A percentile compares a stretch with the other conserved stretches of the same genome.
Evolutionary conservation across 805 yeast species (phyloP).

Genomic region (Deakozyma indianensis): DNA sequence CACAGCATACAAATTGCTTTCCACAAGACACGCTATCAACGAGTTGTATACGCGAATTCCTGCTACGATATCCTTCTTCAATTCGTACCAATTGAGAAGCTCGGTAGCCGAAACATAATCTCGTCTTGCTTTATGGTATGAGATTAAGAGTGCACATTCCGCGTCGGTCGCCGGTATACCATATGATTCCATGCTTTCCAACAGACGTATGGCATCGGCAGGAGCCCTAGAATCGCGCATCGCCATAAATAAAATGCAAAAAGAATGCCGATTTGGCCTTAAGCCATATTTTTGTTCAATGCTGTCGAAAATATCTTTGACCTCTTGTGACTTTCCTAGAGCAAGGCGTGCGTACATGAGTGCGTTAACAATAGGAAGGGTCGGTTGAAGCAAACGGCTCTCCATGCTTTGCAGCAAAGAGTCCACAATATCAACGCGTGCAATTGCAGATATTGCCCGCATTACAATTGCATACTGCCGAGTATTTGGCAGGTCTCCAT

Average conservation of each 20-base stretch:
- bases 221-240: conserved; percentile 22
- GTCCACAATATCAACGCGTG: conserved; percentile 32
- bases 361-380: conserved; percentile 26
- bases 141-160: conserved; percentile 8
- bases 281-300: conserved; percentile 20
- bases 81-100: conserved; percentile 10
- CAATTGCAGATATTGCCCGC: conserved; percentile 36
- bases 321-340: conserved; percentile 22
- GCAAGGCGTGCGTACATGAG: conserved; percentile 27
- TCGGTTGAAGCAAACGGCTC: conserved; percentile 35
- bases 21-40: conserved; percentile 18
- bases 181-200: conserved; percentile 6
- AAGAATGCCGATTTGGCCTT: conserved; percentile 16
- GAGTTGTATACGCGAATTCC: conserved; percentile 15
- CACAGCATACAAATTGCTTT: conserved; percentile 14
- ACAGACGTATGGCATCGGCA: conserved; percentile 16
- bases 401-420: conserved; percentile 33
- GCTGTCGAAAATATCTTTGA: conserved; percentile 23
- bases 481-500: background rate
- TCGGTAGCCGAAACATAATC: conserved; percentile 9
- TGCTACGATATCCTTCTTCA: conserved; percentile 7
- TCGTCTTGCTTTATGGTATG: conserved; percentile 9
- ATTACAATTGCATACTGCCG: conserved; percentile 48
- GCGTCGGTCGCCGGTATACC: conserved; percentile 4
- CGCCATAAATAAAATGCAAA: conserved; percentile 20